These are phyloP conservation scores for Plasmodium gonderi DNA, from an alignment of 169 alveolate genomes.

Conservation along the genomic window DNA sequence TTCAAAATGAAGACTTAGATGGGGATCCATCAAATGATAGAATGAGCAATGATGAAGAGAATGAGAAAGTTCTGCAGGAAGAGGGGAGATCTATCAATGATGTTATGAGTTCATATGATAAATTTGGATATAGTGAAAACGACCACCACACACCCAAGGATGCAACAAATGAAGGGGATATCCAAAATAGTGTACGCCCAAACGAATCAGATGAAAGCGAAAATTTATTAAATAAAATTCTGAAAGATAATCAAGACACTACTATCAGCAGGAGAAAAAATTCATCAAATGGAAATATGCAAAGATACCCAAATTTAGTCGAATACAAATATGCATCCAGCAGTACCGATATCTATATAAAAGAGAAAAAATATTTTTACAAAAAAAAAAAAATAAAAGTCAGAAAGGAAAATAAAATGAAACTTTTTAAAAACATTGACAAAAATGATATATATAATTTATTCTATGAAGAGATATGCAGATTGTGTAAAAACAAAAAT, in stretches of 20 bases:
- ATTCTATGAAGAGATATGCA: slow-evolving; percentile 53
- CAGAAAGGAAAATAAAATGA: slow-evolving; percentile 69
- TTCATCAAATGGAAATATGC: not conserved
- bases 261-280: not conserved
- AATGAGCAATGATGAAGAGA: not conserved
- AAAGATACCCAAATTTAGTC: not conserved
- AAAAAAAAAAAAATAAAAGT: slow-evolving; percentile 57
- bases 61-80: not conserved
- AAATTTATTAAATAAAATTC: slow-evolving; percentile 21
- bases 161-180: not conserved
- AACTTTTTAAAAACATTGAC: slow-evolving; percentile 55
- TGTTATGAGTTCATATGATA: not conserved
- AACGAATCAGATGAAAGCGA: not conserved
- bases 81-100: not conserved
- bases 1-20: slow-evolving; percentile 1
- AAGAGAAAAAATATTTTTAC: slow-evolving; percentile 48
- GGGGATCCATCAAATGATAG: too few species aligned
- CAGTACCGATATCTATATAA: slow-evolving; percentile 36
- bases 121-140: not conserved
- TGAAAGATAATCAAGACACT: slow-evolving; percentile 13
- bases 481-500: slow-evolving; percentile 31
- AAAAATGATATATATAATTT: slow-evolving; percentile 64
- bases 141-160: not conserved
- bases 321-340: slow-evolving; percentile 58
- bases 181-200: not conserved